Evolutionary conservation across 768 basidiomycete species (phyloP), one percentile per base, ranked within the genome.

Genomic region (Agrocybe chaxingu): DNA sequence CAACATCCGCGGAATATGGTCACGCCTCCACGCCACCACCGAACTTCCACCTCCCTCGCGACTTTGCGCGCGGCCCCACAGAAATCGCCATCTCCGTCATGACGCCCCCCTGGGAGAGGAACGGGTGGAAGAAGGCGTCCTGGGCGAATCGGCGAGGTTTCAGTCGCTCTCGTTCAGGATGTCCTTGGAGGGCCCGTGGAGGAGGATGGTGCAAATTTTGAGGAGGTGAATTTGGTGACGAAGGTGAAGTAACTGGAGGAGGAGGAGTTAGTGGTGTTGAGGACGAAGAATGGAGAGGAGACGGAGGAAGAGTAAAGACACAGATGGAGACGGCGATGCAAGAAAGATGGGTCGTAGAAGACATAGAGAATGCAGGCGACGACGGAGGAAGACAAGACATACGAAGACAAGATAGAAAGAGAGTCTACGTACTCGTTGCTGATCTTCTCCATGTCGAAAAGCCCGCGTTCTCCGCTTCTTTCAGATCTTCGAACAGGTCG

Each of bases 101-200:
- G 24, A 95, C 13, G 95, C n/a, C 95, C 6, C 96, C 96, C 0
- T 96, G 96, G 0, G 89, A 89, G n/a, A 99, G 83, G 5, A 77
- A 70, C 3, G 97, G 97, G 71, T 98, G 91, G 73, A 98, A 98
- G 54, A 97, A 86, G 39, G 93, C 95, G 62, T 98, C 98, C 19
- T 96, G 85, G 2, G 96, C 96, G 48, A 98, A 59, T 98, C 95
- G 2, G 92, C 91, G 32, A 97, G 79, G 69, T 98, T 99, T 44
- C 96, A 84, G 68, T 98, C 97, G 58, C 98, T 92, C 72, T 98
- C 97, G 68, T 98, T 97, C 42, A 99, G 77, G 60, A 98, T 93
- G 62, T 98, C 97, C 69, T 98, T 99, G 2, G 93, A 96, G 0
- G 97, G 96, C 1, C 97, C 95, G 37, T 24, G 24, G 24, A 24